A percentile compares a stretch with the other conserved stretches of the same genome.
Evolutionary conservation across 305 asterid species (phyloP).

Genomic region (Caryopteris hybrid): DNA sequence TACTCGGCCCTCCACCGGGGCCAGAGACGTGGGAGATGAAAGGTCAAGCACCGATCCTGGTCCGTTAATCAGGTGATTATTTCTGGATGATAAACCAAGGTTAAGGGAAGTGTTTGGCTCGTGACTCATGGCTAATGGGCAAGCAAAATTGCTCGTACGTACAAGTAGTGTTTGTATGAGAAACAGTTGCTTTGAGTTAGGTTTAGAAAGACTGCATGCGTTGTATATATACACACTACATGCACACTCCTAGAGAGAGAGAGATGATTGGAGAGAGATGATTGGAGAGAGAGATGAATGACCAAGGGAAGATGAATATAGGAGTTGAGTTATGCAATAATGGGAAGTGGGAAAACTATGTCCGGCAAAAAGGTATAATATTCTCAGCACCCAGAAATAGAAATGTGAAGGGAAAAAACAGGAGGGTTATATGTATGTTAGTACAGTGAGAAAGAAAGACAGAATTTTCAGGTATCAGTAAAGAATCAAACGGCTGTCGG

Average conservation of each 20-base stretch:
- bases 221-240: not conserved
- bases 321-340: not conserved
- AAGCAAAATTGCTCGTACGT: too few relatives aligned
- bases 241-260: not conserved
- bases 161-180: too few relatives aligned
- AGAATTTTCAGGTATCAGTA: constrained; percentile 13
- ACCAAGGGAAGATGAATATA: not conserved
- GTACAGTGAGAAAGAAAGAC: too few relatives aligned
- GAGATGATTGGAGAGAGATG: too few relatives aligned
- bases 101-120: constrained; percentile 58
- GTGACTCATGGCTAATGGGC: constrained; percentile 30
- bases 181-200: too few relatives aligned
- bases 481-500: constrained; percentile 47
- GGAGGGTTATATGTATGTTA: not conserved
- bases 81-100: constrained; percentile 34
- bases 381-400: constrained; percentile 15
- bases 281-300: not conserved
- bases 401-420: not conserved
- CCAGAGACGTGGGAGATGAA: constrained; percentile 21
- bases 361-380: not conserved
- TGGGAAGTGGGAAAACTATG: not conserved
- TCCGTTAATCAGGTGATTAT: too few relatives aligned
- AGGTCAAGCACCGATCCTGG: constrained; percentile 25
- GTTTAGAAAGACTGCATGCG: not conserved
- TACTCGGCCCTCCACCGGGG: constrained; percentile 38